phyloP scores from a whole-genome alignment of 2,329 filamentous ascomycete species.

The Claviceps monticola region DNA sequence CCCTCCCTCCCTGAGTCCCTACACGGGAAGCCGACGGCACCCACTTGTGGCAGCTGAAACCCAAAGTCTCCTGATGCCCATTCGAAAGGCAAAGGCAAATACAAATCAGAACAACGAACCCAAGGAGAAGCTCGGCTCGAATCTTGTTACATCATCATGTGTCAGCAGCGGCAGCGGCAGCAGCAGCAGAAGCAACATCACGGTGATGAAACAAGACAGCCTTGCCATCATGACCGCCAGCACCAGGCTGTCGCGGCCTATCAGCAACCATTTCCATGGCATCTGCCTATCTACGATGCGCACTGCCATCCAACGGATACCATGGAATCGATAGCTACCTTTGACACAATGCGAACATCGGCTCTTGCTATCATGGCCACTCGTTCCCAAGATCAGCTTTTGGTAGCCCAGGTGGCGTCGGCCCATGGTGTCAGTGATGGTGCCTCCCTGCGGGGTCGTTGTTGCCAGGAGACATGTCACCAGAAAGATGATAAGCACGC shows the following conservation, averaged over 20 bases:
- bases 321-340: slow-evolving; percentile 43
- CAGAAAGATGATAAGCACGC: background rate
- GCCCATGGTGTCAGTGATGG: slow-evolving; percentile 32
- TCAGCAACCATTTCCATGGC: slow-evolving; percentile 45
- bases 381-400: slow-evolving; percentile 57
- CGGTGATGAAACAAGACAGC: background rate
- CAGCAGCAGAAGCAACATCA: background rate
- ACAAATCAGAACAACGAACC: background rate
- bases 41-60: background rate
- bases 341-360: slow-evolving; percentile 52
- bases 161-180: background rate
- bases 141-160: background rate
- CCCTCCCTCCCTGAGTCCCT: background rate
- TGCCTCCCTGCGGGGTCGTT: slow-evolving; percentile 1
- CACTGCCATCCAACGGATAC: slow-evolving; percentile 79
- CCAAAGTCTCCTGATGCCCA: background rate
- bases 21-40: background rate
- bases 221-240: background rate
- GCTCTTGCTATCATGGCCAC: slow-evolving; percentile 66
- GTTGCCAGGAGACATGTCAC: no score
- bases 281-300: slow-evolving; percentile 58
- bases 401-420: slow-evolving; percentile 50
- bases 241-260: background rate
- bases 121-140: background rate
- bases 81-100: background rate